Base-by-base conservation (phyloP, 2,329 filamentous ascomycete genomes). In the Calonectria multiphialidica region DNA sequence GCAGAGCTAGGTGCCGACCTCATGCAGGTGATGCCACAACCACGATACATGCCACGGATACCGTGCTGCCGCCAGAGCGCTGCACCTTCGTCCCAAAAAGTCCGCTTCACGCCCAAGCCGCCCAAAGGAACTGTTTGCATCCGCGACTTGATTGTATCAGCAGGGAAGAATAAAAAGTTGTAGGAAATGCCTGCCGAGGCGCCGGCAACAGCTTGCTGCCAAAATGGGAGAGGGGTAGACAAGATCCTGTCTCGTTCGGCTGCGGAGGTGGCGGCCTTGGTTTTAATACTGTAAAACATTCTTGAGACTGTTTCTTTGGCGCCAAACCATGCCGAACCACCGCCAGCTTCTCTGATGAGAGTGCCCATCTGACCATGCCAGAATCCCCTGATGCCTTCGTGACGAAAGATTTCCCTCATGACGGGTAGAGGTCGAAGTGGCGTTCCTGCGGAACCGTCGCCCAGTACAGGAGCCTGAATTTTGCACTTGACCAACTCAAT, bases 401-500 rank as follows among this genome's bases (percentile, higher is more conserved):
- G 92, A 10, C 91, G 92, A 80, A 95, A 98, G 10, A 98, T 91
- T 33, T 95, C 91, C 30, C 89, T 88, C 50, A 98, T 93, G 49
- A 98, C 92, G 6, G 90, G 85, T 15, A 94, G 81, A 0, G 95
- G 93, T 1, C 90, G 90, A 6, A 94, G 88, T 3, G 89, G 84
- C 15, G 86, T 87, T 3, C 83, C 83, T 2, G 80, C 80, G 28
- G 81, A 82, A 25, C 86, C 87, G 28, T 85, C 84, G 2, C 83
- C 81, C 1, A 85, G 82, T 18, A 79, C 80, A 12, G 89, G 95
- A 1, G 96, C 96, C 83, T 99, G 97, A 86, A 99, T 98, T 85
- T 97, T 97, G 90, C 97, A 99, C 86, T 99, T 99, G 82, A 99
- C 94, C 65, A 99, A 90, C 85, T 99, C 97, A 76, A 99, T 95